Conservation (phyloP, 176 grass and related monocot genomes). For the Zizania latifolia region DNA sequence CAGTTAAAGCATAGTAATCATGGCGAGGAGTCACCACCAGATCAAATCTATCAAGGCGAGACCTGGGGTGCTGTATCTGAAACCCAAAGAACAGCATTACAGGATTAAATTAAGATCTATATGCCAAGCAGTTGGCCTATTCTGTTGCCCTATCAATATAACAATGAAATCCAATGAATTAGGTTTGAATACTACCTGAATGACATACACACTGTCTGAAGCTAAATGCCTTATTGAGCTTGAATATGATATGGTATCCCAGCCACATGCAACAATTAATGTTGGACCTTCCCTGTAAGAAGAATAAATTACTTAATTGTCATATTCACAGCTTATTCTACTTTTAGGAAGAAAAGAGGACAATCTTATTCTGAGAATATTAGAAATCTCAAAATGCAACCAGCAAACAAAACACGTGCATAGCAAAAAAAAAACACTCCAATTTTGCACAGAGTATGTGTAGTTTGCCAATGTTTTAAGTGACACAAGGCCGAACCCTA, state of each 20-base stretch:
- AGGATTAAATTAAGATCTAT: not conserved
- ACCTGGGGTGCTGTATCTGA: conserved; percentile 91
- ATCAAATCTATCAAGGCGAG: conserved; percentile 77
- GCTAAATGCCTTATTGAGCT: conserved; percentile 71
- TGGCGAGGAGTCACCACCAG: conserved; percentile 84
- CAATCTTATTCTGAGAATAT: not conserved
- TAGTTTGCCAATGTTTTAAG: not conserved
- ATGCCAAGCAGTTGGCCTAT: not conserved
- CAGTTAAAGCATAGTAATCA: conserved; percentile 88
- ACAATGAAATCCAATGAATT: not conserved
- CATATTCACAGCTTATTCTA: not conserved
- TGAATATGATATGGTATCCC: conserved; percentile 80
- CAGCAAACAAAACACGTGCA: not conserved
- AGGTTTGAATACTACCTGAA: conserved; percentile 58
- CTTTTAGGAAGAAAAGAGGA: conserved; percentile 10
- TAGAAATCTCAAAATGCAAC: not conserved
- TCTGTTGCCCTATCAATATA: not conserved
- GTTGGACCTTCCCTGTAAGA: conserved; percentile 75
- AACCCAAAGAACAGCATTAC: conserved; percentile 19
- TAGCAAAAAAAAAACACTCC: not conserved
- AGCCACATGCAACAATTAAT: conserved; percentile 78
- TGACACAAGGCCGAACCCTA: not conserved
- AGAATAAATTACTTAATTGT: conserved; percentile 12
- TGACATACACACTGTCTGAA: conserved; percentile 73
- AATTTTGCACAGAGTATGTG: not conserved